Base-by-base conservation (phyloP, 2,329 filamentous ascomycete species). In the Sclerotinia subarctica region DNA sequence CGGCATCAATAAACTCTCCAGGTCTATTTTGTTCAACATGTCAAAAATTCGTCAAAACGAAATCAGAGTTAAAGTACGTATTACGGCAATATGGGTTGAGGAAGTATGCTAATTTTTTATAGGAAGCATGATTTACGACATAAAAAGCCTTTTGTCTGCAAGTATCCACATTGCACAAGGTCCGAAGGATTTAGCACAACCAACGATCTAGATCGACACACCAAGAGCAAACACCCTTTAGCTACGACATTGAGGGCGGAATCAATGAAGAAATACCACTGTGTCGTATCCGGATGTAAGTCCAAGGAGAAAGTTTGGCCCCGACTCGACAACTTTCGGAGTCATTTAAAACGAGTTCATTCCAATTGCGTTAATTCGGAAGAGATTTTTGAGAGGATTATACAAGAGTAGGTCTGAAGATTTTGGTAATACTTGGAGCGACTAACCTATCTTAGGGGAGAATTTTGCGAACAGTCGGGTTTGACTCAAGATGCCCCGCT, bases 131-230 rank as follows among this genome's bases (percentile, higher is more conserved):
- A 82, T 57, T 82, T 88, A 26, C 88, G 88, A 60, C 92, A 96
- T 77, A 82, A 80, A 1, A 93, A 90, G 72, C 86, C 88, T 0
- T 87, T 84, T 76, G 83, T 79, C 68, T 97, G 93, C 75, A 74
- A 82, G 4, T 78, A 86, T 32, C 71, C 77, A 0, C 80, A 80
- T 5, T 96, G 93, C 77, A 72, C 75, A 35, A 83, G 88, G 24
- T 80, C 77, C 6, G 82, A 86, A 70, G 92, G 92, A 0, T 97
- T 96, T 74, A 88, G 89, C 24, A 96, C 92, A 0, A 78, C 81
- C 24, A 96, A 96, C 76, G 94, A 97, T 74, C 85, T 94, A 17
- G 85, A 90, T n/a, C 84, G 94, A 64, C 94, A 97, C 77, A 87
- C 85, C 73, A 88, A 86, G 75, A 90, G 88, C 69, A 88, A 91